Evolutionary conservation across 192 early-diverging fungal genomes (phyloP), one percentile per base, ranked within the genome.

Genomic region (Mortierella claussenii): DNA sequence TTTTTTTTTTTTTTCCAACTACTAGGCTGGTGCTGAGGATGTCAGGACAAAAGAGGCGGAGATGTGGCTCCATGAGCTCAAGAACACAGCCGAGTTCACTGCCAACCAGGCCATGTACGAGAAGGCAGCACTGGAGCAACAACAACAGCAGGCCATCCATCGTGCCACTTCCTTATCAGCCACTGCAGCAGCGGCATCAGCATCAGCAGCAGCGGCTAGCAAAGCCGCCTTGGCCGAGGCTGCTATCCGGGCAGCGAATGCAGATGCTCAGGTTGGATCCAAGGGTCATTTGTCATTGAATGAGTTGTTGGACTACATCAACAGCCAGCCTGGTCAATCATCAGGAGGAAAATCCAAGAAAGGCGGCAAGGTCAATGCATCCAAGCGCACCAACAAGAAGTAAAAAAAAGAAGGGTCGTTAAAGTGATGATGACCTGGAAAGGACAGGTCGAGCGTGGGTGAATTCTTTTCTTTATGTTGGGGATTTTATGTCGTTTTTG

Each of bases 201-300:
- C n/a, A n/a, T n/a, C n/a, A n/a, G 68, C 80, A 55, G 83, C 69
- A 23, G 80, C 82, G 46, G 80, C 79, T 23, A 71, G 50, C 17
- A 71, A 70, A 31, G 59, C 54, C 10, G 70, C 76, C 10, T 45
- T 69, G 21, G 53, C 56, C 12, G 55, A 75, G 23, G 69, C 60
- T n/a, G 74, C 79, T 36, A 68, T 73, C 28, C 57, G 69, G 44
- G 68, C 79, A 37, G 65, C 71, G 0, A 82, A 59, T 20, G 78
- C 55, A 21, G 73, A 76, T 20, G 73, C 73, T 2, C 56, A 76
- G 53, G 63, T 79, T 9, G 81, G 73, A 32, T 62, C 83, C 36
- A 93, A 85, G 74, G 94, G 93, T 34, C 83, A 87, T 54, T 63
- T 93, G 61, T 87, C 92, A 0, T 87, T 95, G 65, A 90, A 95